A percentile compares a stretch with the other conserved stretches of the same genome.
phyloP scores from a whole-genome alignment of 2,329 filamentous ascomycete genomes.

The Sphaerulina populicola region DNA sequence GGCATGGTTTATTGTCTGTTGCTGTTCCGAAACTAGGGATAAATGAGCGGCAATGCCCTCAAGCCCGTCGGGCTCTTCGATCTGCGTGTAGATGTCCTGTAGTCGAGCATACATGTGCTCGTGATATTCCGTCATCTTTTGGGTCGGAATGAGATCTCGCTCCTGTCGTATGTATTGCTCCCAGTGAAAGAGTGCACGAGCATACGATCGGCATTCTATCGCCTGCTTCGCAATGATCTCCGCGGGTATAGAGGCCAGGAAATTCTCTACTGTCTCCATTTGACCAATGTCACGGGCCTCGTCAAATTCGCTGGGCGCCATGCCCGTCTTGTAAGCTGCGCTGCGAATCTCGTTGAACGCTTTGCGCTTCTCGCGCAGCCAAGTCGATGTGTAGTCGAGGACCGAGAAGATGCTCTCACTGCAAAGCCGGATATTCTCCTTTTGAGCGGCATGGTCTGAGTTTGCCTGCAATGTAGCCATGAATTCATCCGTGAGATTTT shows the following conservation, averaged over 20 bases:
- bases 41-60: conserved; percentile 88
- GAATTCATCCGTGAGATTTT: conserved; percentile 64
- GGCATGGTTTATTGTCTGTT: conserved; percentile 84
- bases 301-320: conserved; percentile 42
- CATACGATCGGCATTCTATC: conserved; percentile 88
- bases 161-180: conserved; percentile 73
- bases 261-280: conserved; percentile 59
- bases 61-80: conserved; percentile 93
- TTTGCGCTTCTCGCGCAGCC: conserved; percentile 71
- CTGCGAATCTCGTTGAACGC: conserved; percentile 34
- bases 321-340: conserved; percentile 39
- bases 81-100: conserved; percentile 91
- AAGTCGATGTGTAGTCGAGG: conserved; percentile 83
- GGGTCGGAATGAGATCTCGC: conserved; percentile 36
- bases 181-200: conserved; percentile 85
- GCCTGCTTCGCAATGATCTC: conserved; percentile 72
- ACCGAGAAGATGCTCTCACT: conserved; percentile 89
- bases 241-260: conserved; percentile 61
- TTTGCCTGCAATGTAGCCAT: conserved; percentile 61
- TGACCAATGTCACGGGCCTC: conserved; percentile 46
- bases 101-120: conserved; percentile 53
- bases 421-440: conserved; percentile 71
- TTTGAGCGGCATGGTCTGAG: conserved; percentile 48
- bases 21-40: conserved; percentile 78
- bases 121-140: conserved; percentile 34